phyloP scores from a whole-genome alignment of 2,329 filamentous ascomycete species.

The Ophiocordyceps australis region DNA sequence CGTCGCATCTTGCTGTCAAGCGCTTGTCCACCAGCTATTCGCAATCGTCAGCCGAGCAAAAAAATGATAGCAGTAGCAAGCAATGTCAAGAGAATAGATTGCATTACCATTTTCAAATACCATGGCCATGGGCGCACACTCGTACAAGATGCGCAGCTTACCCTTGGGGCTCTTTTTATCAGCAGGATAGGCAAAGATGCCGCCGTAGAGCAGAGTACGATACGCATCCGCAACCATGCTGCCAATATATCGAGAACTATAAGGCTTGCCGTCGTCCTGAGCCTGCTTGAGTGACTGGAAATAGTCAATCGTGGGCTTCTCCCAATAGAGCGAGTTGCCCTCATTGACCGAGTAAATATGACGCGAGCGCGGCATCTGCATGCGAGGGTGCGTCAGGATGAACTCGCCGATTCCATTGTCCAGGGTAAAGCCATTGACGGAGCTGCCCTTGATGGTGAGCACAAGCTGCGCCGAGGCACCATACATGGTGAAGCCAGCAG shows the following conservation, averaged over 20 bases:
- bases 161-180: constrained; percentile 98
- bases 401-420: constrained; percentile 96
- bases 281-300: constrained; percentile 79
- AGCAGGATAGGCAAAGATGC: constrained; percentile 92
- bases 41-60: no score
- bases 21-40: constrained; percentile 73
- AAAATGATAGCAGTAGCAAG: no score
- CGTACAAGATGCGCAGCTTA: constrained; percentile 91
- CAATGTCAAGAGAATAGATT: no score
- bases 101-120: constrained; percentile 94
- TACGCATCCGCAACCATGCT: constrained; percentile 98
- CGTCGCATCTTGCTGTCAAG: constrained; percentile 80
- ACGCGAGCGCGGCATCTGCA: constrained; percentile 65
- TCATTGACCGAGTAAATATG: constrained; percentile 97
- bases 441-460: constrained; percentile 85
- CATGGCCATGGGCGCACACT: constrained; percentile 98
- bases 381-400: constrained; percentile 91
- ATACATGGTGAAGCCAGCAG: constrained; percentile 99
- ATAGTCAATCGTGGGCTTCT: constrained; percentile 71
- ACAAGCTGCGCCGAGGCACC: constrained; percentile 92
- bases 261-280: constrained; percentile 61
- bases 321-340: constrained; percentile 95
- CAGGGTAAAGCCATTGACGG: constrained; percentile 93
- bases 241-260: constrained; percentile 88
- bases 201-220: constrained; percentile 84